Conservation (phyloP, 306 rosid species). For the Quercus gilva region DNA sequence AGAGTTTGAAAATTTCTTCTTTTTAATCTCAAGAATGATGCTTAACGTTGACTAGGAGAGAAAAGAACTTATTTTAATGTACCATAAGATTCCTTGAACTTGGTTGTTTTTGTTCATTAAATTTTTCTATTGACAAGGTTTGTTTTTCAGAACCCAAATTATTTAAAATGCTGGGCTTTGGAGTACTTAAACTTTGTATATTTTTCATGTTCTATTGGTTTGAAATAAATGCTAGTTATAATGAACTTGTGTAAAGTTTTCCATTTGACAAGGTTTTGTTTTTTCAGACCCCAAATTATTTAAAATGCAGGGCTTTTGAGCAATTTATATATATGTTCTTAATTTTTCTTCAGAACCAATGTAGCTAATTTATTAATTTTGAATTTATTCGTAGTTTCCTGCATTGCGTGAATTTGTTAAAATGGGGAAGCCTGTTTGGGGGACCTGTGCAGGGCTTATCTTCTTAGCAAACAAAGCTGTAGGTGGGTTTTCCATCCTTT, state of each 20-base stretch:
- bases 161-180: too few relatives aligned
- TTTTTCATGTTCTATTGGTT: background rate
- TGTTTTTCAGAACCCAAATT: too few relatives aligned
- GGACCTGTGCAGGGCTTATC: constrained; percentile 98
- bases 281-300: background rate
- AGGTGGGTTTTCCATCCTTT: constrained; percentile 46
- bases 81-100: background rate
- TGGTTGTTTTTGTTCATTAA: background rate
- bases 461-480: constrained; percentile 83
- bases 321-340: background rate
- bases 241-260: background rate
- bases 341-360: background rate
- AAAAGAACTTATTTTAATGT: background rate
- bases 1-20: background rate
- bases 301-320: background rate
- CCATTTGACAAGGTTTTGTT: background rate
- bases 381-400: constrained; percentile 60
- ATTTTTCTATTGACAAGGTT: too few relatives aligned
- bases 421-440: constrained; percentile 98
- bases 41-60: background rate
- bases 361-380: background rate
- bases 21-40: background rate
- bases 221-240: background rate
- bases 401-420: constrained; percentile 82
- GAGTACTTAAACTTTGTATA: too few relatives aligned